Evolutionary conservation across 2,329 filamentous ascomycete genomes (phyloP), one percentile per base, ranked within the genome.

Genomic region (Scortechinia acanthostroma): DNA sequence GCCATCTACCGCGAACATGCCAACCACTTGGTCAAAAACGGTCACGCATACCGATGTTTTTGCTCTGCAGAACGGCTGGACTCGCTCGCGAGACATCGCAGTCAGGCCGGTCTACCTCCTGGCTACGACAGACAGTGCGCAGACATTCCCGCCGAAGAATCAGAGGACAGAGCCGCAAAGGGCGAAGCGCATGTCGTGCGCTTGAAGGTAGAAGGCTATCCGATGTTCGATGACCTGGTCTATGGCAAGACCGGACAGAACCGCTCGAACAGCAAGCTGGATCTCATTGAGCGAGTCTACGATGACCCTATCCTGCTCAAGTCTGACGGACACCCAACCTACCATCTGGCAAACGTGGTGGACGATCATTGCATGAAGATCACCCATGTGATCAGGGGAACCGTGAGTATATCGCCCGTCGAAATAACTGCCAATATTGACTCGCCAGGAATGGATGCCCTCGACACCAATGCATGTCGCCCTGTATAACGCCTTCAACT

Each of bases 351-450:
- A 3, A 98, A 97, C 57, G 91, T 98, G 5, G 84, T 98, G 3
- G 93, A 98, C 58, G 93, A 98, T 57, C 88, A 96, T 61, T 71
- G 86, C 48, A 98, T 98, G 93, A 70, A 88, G 48, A 94, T 98
- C 52, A 96, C 91, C 0, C 91, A 97, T 62, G 93, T 98, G 14
- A 87, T 98, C 47, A 83, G 93, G 35, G 93, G 91, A 45, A 84
- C 86, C 21, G 83, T 86, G 64, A 55, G 75, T 21, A 15, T 6
- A n/a, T 16, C 13, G 17, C 15, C 43, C 19, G 6, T 13, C 25
- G 4, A 21, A 28, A 3, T 23, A 22, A 42, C 21, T 23, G 21
- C 21, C 16, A 15, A 25, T n/a, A n/a, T n/a, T n/a, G 17, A 45
- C 17, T 35, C 17, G 37, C 48, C 2, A 87, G 74, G 93, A 98